phyloP scores from a whole-genome alignment of 2,329 filamentous ascomycete genomes.

The Sarocladium strictum region DNA sequence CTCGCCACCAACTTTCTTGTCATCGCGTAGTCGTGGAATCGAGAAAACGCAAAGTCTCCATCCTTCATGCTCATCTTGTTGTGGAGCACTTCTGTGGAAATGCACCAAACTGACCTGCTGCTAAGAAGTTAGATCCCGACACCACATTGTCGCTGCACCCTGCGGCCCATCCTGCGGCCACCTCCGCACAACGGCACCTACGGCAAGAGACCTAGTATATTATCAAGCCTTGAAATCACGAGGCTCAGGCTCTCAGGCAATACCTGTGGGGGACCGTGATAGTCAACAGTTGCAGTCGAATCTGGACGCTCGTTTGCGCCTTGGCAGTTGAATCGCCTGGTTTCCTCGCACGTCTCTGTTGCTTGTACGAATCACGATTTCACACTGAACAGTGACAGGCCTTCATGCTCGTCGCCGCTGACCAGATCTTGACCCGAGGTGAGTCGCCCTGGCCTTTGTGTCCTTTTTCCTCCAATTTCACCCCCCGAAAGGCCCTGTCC shows the following conservation, averaged over 20 bases:
- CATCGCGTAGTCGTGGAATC: too few species aligned
- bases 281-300: neutral
- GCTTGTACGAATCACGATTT: neutral
- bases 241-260: neutral
- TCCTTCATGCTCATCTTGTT: neutral
- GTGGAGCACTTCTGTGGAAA: neutral
- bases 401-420: neutral
- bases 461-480: neutral
- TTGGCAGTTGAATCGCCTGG: too few species aligned
- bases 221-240: neutral
- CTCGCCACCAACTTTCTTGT: too few species aligned
- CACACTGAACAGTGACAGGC: neutral
- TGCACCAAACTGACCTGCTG: neutral
- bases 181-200: slow-evolving; percentile 13
- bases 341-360: neutral
- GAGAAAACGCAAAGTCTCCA: neutral
- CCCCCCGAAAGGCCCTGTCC: neutral
- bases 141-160: slow-evolving; percentile 26
- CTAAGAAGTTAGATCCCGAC: slow-evolving; percentile 1
- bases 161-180: slow-evolving; percentile 34
- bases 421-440: neutral
- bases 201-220: neutral
- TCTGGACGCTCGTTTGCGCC: slow-evolving; percentile 2
- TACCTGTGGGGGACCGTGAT: neutral
- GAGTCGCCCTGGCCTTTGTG: slow-evolving; percentile 5